Evolutionary conservation across 257 asterid species (phyloP), one percentile per base, ranked within the genome.

Genomic region (Verbascum thapsus): DNA sequence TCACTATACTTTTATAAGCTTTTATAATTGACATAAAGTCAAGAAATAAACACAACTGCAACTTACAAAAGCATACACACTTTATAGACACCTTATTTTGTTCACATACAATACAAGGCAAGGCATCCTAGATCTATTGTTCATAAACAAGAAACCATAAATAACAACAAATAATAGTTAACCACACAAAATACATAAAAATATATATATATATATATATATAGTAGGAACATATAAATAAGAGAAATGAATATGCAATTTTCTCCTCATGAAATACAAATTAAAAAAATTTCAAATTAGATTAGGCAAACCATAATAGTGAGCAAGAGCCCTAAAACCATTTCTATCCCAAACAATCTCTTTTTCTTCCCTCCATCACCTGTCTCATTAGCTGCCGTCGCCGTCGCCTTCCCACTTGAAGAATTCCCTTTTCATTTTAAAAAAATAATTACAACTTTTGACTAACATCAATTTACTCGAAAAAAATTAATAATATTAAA

Each of bases 291-390:
- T n/a, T n/a, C n/a, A n/a, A n/a, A n/a, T n/a, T n/a, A n/a, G n/a
- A n/a, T n/a, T n/a, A n/a, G n/a, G n/a, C n/a, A n/a, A n/a, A n/a
- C n/a, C n/a, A n/a, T n/a, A n/a, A n/a, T n/a, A n/a, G n/a, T n/a
- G n/a, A n/a, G n/a, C n/a, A n/a, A n/a, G n/a, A n/a, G n/a, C n/a
- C n/a, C n/a, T n/a, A n/a, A n/a, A n/a, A n/a, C n/a, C n/a, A n/a
- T n/a, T n/a, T n/a, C n/a, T n/a, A n/a, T n/a, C n/a, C n/a, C n/a
- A n/a, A n/a, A n/a, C n/a, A n/a, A n/a, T n/a, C n/a, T n/a, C n/a
- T n/a, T n/a, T n/a, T n/a, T n/a, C n/a, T n/a, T n/a, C n/a, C 77
- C 76, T 35, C 88, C 96, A 32, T 73, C 85, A 58, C 64, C 66
- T 65, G 53, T 73, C 35, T 3, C 45, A n/a, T 42, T 47, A 1